phyloP scores from a whole-genome alignment of 2,329 filamentous ascomycete genomes.

The Xylaria sp. region DNA sequence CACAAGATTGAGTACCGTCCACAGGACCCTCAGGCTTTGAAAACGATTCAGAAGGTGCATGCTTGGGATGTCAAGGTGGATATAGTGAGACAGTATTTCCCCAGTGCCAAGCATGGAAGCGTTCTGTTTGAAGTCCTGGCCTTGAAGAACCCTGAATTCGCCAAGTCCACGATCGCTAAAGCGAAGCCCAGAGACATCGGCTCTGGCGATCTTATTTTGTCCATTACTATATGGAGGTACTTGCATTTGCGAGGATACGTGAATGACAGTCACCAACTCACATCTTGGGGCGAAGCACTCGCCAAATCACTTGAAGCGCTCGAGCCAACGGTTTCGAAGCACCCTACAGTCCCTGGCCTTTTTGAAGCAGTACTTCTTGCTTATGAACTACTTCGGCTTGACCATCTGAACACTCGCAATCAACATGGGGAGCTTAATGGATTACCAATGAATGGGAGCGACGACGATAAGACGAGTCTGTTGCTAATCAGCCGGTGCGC shows the following conservation, averaged over 20 bases:
- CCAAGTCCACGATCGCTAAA: conserved; percentile 72
- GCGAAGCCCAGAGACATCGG: conserved; percentile 71
- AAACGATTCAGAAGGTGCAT: conserved; percentile 57
- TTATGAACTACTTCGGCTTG: conserved; percentile 84
- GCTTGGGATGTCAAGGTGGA: conserved; percentile 80
- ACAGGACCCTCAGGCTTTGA: conserved; percentile 55
- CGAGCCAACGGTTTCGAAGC: conserved; percentile 62
- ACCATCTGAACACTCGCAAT: conserved; percentile 78
- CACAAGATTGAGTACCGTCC: conserved; percentile 73
- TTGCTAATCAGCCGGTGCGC: conserved; percentile 88
- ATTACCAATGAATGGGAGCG: conserved; percentile 66
- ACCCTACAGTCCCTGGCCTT: conserved; percentile 60
- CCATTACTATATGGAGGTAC: conserved; percentile 87
- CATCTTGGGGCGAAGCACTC: conserved; percentile 84
- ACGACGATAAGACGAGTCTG: conserved; percentile 80
- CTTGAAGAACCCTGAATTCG: conserved; percentile 76
- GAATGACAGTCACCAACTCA: conserved; percentile 80
- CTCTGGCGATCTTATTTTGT: conserved; percentile 71
- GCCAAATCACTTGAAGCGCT: conserved; percentile 74
- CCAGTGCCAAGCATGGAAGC: conserved; percentile 57
- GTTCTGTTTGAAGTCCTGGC: conserved; percentile 72
- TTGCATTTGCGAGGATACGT: conserved; percentile 90
- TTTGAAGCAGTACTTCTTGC: conserved; percentile 85
- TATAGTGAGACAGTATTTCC: conserved; percentile 61
- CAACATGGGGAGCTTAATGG: conserved; percentile 66